Percentiles rank a stretch among this genome's conserved stretches.
Conservation (phyloP, 176 grass and related monocot species). For the Microstegium vimineum region DNA sequence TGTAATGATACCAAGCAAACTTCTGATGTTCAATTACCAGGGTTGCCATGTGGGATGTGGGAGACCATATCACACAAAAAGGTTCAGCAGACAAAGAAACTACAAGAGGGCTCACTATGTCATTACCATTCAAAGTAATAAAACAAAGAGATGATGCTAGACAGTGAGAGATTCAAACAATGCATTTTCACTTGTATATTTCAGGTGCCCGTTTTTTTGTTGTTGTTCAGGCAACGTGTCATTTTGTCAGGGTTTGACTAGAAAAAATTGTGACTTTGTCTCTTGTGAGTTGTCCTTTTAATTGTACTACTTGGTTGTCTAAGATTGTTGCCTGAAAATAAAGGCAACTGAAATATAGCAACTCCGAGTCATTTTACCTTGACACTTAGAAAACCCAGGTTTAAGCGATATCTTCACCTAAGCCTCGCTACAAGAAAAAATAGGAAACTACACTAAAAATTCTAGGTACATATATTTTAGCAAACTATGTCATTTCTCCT, state of each 20-base stretch:
- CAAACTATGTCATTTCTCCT: not conserved
- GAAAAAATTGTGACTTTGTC: not conserved
- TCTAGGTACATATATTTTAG: not conserved
- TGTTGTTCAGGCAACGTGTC: not conserved
- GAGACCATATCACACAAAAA: slow-evolving; percentile 2
- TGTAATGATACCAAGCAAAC: not conserved
- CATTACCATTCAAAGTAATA: slow-evolving; percentile 10
- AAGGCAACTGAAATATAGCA: not conserved
- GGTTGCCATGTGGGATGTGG: not conserved
- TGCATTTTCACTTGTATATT: not conserved
- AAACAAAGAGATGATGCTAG: not conserved
- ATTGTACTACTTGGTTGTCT: not conserved
- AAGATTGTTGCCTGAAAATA: not conserved
- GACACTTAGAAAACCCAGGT: not conserved
- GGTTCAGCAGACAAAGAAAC: slow-evolving; percentile 19
- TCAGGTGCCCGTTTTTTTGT: not conserved
- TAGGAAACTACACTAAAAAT: not conserved
- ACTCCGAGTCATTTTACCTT: not conserved
- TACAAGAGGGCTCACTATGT: not conserved
- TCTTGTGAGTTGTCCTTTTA: not conserved
- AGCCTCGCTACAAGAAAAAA: not conserved
- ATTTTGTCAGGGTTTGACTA: not conserved
- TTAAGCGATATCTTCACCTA: not conserved
- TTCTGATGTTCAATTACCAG: not conserved
- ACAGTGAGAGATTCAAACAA: not conserved